Evolutionary conservation across 2,329 filamentous ascomycete species (phyloP).

Genomic region (Hymenoscyphus scutula): DNA sequence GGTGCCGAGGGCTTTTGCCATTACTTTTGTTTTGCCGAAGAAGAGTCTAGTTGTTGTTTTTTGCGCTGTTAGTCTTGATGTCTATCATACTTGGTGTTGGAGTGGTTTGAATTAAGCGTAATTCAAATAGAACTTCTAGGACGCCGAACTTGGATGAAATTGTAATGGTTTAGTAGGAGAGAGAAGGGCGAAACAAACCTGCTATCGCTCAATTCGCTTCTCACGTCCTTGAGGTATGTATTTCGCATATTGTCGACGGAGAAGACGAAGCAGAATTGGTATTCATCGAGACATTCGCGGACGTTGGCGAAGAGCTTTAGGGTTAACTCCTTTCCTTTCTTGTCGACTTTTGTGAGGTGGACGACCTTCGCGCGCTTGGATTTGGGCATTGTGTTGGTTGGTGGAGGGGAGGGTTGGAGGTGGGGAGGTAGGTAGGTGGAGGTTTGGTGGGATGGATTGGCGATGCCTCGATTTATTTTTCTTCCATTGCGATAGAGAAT

Average conservation of each 20-base stretch:
- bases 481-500: constrained; percentile 22
- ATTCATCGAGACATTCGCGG: constrained; percentile 78
- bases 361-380: constrained; percentile 90
- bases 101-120: not conserved
- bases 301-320: constrained; percentile 85
- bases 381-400: constrained; percentile 70
- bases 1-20: constrained; percentile 88
- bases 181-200: constrained; percentile 52
- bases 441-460: constrained; percentile 8
- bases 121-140: not conserved
- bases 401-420: constrained; percentile 1
- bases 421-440: constrained; percentile 8
- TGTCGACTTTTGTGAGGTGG: constrained; percentile 85
- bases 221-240: constrained; percentile 88
- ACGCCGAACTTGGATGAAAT: not conserved
- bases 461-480: constrained; percentile 20
- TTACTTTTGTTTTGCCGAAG: constrained; percentile 99
- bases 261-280: constrained; percentile 91
- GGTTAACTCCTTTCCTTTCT: constrained; percentile 89
- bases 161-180: not conserved
- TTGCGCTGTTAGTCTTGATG: not conserved
- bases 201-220: constrained; percentile 79
- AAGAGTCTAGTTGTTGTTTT: constrained; percentile 69
- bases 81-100: not conserved
- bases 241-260: constrained; percentile 97